These are phyloP conservation scores for Ophiostoma australiae DNA, from an alignment of 2,329 filamentous ascomycete species.

Conservation along the genomic window DNA sequence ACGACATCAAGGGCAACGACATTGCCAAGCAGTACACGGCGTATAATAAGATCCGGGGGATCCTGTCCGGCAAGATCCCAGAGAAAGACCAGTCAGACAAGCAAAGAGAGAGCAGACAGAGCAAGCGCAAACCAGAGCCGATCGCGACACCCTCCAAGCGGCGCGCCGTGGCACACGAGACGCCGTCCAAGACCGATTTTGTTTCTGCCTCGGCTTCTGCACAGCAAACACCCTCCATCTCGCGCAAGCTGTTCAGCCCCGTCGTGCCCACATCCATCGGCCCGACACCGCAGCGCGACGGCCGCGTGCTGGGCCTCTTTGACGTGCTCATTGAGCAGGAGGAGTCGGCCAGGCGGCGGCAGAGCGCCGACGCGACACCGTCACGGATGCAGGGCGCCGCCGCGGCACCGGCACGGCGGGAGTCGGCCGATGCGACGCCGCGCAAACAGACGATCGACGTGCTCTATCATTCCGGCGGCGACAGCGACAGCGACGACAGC, in stretches of 20 bases:
- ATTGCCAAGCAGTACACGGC: constrained; percentile 74
- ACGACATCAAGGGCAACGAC: constrained; percentile 70
- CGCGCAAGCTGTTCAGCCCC: constrained; percentile 57
- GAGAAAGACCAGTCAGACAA: not conserved
- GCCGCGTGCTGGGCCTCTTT: constrained; percentile 70
- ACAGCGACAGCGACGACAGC: constrained; percentile 23
- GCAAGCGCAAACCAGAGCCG: constrained; percentile 33
- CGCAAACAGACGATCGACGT: constrained; percentile 38
- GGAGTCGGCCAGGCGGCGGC: constrained; percentile 31
- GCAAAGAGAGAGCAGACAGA: constrained; percentile 30
- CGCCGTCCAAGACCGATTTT: not conserved
- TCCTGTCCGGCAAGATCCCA: constrained; percentile 50
- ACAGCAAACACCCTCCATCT: constrained; percentile 47
- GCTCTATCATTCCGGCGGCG: constrained; percentile 17
- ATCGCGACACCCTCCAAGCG: constrained; percentile 43
- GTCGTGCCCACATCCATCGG: constrained; percentile 59
- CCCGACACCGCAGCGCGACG: constrained; percentile 75
- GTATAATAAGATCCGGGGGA: constrained; percentile 62
- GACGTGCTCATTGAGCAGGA: constrained; percentile 57
- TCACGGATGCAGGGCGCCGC: constrained; percentile 36
- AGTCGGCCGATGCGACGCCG: constrained; percentile 39
- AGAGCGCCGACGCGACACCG: constrained; percentile 37
- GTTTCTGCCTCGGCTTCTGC: too few relatives aligned
- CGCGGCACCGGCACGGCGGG: constrained; percentile 44
- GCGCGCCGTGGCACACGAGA: constrained; percentile 4